phyloP scores from a whole-genome alignment of 2,329 filamentous ascomycete species.

The Beauveria varroae region DNA sequence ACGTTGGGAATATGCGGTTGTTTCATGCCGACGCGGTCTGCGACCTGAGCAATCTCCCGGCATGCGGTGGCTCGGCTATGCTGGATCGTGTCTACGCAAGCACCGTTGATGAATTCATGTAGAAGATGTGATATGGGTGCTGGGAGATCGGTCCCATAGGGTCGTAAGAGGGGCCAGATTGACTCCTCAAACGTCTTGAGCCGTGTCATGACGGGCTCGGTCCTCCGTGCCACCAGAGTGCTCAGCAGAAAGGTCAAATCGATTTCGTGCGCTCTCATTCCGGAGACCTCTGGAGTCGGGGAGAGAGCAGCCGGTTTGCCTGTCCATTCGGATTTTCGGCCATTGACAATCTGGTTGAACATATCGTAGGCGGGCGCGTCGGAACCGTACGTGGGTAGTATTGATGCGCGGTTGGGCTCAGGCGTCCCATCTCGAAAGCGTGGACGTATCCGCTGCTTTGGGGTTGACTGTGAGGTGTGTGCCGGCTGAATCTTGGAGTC shows the following conservation, averaged over 20 bases:
- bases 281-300: background rate
- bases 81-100: slow-evolving; percentile 15
- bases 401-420: background rate
- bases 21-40: slow-evolving; percentile 3
- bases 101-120: slow-evolving; percentile 17
- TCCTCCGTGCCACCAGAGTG: slow-evolving; percentile 15
- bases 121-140: slow-evolving; percentile 6
- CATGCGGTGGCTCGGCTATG: slow-evolving; percentile 14
- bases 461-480: background rate
- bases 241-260: slow-evolving; percentile 25
- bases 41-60: slow-evolving; percentile 18
- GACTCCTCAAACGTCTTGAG: slow-evolving; percentile 21
- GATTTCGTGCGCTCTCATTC: background rate
- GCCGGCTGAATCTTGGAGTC: background rate
- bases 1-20: slow-evolving; percentile 18
- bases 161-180: slow-evolving; percentile 24
- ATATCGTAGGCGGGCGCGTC: slow-evolving; percentile 6
- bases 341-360: slow-evolving; percentile 11
- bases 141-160: slow-evolving; percentile 1
- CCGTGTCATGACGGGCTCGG: slow-evolving; percentile 14
- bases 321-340: background rate
- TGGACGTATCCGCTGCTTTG: background rate
- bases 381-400: background rate
- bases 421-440: background rate
- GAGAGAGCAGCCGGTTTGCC: background rate